phyloP scores from a whole-genome alignment of 768 basidiomycete species.

The Calocera viscosa region DNA sequence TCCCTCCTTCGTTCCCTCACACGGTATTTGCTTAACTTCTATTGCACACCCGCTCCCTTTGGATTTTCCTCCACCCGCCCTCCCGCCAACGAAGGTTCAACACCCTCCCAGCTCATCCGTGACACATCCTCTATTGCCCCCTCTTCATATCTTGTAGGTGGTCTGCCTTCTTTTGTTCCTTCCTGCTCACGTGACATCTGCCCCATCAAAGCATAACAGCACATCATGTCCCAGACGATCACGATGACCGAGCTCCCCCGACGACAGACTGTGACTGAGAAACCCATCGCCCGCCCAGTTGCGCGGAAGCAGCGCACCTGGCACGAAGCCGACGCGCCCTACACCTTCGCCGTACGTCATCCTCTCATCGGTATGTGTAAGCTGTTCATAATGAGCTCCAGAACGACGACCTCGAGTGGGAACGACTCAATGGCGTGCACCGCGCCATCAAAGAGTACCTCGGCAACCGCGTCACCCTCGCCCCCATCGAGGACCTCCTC shows the following conservation, averaged over 20 bases:
- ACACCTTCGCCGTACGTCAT: neutral
- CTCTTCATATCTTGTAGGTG: neutral
- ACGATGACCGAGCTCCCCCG: neutral
- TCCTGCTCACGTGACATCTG: neutral
- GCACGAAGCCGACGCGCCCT: neutral
- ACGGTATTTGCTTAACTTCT: neutral
- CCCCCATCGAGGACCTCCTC: neutral
- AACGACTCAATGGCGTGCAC: neutral
- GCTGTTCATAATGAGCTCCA: neutral
- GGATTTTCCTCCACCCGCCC: neutral
- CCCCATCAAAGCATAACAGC: neutral
- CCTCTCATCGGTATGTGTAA: neutral
- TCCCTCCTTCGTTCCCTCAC: neutral
- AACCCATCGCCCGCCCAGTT: neutral
- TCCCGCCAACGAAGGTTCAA: neutral
- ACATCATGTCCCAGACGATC: neutral
- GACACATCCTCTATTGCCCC: neutral
- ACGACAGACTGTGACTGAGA: neutral
- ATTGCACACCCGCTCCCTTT: neutral
- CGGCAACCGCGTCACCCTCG: neutral
- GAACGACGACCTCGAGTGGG: neutral
- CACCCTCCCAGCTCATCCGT: neutral
- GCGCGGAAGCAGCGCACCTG: neutral
- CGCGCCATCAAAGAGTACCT: neutral
- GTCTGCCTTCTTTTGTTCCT: neutral